phyloP scores from a whole-genome alignment of 495 filamentous ascomycete species.

The Tetracladium setigerum region DNA sequence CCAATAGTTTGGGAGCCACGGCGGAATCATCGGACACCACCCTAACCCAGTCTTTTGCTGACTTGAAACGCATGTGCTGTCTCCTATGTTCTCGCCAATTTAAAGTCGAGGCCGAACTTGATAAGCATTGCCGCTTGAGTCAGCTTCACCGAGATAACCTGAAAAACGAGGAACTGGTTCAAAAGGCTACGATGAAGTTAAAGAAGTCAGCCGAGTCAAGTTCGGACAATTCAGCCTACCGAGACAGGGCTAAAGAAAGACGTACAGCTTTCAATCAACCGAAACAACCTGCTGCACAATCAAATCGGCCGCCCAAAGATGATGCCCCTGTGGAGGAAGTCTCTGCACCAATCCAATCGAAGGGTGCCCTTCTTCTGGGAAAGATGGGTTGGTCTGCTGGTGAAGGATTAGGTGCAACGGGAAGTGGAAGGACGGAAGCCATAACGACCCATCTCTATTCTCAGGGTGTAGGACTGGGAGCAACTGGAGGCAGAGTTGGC shows the following conservation, averaged over 20 bases:
- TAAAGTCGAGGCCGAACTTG: constrained; percentile 57
- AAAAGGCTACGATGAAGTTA: constrained; percentile 53
- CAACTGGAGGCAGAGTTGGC: constrained; percentile 73
- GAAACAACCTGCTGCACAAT: constrained; percentile 41
- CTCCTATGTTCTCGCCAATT: constrained; percentile 71
- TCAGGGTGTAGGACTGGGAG: constrained; percentile 78
- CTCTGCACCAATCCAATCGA: constrained; percentile 46
- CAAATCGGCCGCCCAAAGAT: constrained; percentile 28
- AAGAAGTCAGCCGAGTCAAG: constrained; percentile 38
- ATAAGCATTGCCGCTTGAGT: constrained; percentile 70
- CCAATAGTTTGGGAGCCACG: constrained; percentile 15
- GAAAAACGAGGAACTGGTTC: constrained; percentile 47
- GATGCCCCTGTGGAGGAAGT: constrained; percentile 11
- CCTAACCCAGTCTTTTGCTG: constrained; percentile 56
- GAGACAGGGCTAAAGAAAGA: constrained; percentile 78
- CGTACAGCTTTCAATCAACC: constrained; percentile 66
- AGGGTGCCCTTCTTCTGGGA: constrained; percentile 73
- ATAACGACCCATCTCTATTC: constrained; percentile 74
- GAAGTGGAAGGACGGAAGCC: constrained; percentile 67
- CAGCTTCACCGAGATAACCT: constrained; percentile 67
- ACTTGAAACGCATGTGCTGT: constrained; percentile 64
- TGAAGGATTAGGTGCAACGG: constrained; percentile 71
- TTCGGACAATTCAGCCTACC: constrained; percentile 45
- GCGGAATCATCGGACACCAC: constrained; percentile 13
- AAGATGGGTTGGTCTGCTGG: constrained; percentile 91